A percentile compares a stretch with the other conserved stretches of the same genome.
Conservation (phyloP, 345 rosid genomes). For the Laguncularia racemosa region DNA sequence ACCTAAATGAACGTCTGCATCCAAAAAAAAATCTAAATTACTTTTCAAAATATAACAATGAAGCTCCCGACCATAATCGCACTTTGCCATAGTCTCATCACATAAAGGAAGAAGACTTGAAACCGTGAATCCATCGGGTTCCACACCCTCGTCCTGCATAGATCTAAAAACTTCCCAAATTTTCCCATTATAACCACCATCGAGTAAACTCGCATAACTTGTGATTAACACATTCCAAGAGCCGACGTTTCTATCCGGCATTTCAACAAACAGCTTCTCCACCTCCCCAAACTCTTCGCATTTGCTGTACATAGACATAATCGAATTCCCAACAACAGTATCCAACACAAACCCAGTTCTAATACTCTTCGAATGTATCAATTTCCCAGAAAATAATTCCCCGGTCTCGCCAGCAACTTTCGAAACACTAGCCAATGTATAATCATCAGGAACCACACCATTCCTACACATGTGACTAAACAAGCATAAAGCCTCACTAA, state of each 20-base stretch:
- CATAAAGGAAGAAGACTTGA: constrained; percentile 47
- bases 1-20: constrained; percentile 37
- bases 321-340: constrained; percentile 42
- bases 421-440: constrained; percentile 34
- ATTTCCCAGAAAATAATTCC: constrained; percentile 33
- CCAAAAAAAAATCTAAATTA: constrained; percentile 19
- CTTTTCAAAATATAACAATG: constrained; percentile 45
- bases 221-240: constrained; percentile 42
- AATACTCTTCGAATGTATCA: constrained; percentile 37
- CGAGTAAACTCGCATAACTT: constrained; percentile 21
- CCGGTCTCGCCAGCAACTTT: constrained; percentile 34
- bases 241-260: constrained; percentile 34
- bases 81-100: constrained; percentile 8
- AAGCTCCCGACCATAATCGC: constrained; percentile 46
- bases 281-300: constrained; percentile 25
- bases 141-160: constrained; percentile 37
- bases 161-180: constrained; percentile 20
- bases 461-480: constrained; percentile 28
- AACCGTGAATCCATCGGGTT: constrained; percentile 48
- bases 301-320: constrained; percentile 50
- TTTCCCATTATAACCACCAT: constrained; percentile 6
- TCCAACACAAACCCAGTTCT: constrained; percentile 31
- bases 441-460: constrained; percentile 39
- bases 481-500: constrained; percentile 28
- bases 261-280: constrained; percentile 40